Conservation (phyloP, 75 land plant species). For the Pinus albicaulis region DNA sequence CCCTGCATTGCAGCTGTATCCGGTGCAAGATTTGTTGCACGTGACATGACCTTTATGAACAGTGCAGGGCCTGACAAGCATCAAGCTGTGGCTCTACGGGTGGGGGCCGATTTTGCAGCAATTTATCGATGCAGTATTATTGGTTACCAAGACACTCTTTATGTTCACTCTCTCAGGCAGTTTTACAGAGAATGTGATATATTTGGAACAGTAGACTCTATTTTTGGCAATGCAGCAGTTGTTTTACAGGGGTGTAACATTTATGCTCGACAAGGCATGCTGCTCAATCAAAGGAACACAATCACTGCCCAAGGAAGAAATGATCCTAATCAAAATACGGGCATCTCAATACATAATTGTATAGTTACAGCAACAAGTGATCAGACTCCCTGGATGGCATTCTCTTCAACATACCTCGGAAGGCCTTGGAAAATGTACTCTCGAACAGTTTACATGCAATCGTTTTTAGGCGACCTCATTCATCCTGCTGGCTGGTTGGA, state of each 20-base stretch:
- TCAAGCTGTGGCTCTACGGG: conserved; percentile 21
- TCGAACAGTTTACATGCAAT: neutral
- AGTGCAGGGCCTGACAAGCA: conserved; percentile 11
- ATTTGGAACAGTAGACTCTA: conserved; percentile 19
- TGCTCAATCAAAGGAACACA: conserved; percentile 9
- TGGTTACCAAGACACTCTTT: conserved; percentile 28
- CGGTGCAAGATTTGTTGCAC: conserved; percentile 12
- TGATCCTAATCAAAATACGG: neutral
- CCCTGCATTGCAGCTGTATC: neutral
- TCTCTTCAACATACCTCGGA: conserved; percentile 12
- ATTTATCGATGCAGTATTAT: conserved; percentile 13
- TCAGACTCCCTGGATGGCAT: neutral
- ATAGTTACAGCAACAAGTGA: conserved; percentile 4
- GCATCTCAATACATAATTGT: conserved; percentile 19
- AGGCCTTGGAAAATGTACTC: conserved; percentile 33
- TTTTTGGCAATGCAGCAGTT: conserved; percentile 27
- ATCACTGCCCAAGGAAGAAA: conserved; percentile 16
- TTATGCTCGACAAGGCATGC: neutral
- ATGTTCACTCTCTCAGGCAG: conserved; percentile 19
- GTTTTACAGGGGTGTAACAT: conserved; percentile 23
- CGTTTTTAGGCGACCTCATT: neutral
- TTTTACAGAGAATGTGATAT: conserved; percentile 21
- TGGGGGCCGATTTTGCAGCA: conserved; percentile 12
- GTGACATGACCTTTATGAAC: conserved; percentile 19
- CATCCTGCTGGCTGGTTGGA: neutral